A percentile compares a stretch with the other conserved stretches of the same genome.
These are phyloP conservation scores for Lantana camara DNA, from an alignment of 257 asterid genomes.

Conservation along the genomic window DNA sequence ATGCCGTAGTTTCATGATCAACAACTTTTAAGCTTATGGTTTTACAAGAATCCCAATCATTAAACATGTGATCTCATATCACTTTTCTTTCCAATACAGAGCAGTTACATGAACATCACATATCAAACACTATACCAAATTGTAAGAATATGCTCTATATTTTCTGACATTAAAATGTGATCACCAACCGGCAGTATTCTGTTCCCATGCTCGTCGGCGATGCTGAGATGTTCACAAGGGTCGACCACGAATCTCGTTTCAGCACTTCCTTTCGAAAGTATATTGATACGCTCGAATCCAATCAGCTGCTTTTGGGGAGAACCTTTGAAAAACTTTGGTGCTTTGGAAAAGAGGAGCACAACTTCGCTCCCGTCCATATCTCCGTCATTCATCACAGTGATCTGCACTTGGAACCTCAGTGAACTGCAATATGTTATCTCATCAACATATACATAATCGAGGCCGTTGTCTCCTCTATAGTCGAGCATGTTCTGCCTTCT, in stretches of 20 bases:
- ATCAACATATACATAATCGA: constrained; percentile 48
- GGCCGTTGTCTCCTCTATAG: constrained; percentile 24
- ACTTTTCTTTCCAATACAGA: too few species aligned
- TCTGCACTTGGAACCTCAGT: constrained; percentile 50
- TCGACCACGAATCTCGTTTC: constrained; percentile 54
- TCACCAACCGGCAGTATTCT: constrained; percentile 72
- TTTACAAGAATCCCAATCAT: constrained; percentile 11
- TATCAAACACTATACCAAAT: constrained; percentile 34
- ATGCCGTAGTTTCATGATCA: constrained; percentile 5
- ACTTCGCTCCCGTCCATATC: constrained; percentile 64
- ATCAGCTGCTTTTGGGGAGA: constrained; percentile 66
- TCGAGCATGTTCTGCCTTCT: constrained; percentile 39
- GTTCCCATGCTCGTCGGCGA: constrained; percentile 66
- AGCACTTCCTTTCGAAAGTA: constrained; percentile 22
- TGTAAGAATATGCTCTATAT: constrained; percentile 54
- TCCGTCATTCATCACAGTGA: constrained; percentile 70
- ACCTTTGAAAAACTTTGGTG: constrained; percentile 34
- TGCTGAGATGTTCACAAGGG: constrained; percentile 85
- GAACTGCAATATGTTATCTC: constrained; percentile 53
- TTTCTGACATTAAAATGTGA: constrained; percentile 55
- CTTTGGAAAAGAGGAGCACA: constrained; percentile 61
- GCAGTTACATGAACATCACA: too few species aligned
- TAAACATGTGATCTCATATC: background rate
- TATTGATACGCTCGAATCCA: constrained; percentile 70
- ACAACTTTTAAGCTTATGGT: constrained; percentile 16